Evolutionary conservation across 2,329 filamentous ascomycete species (phyloP).

Genomic region (Corynespora cassiicola): DNA sequence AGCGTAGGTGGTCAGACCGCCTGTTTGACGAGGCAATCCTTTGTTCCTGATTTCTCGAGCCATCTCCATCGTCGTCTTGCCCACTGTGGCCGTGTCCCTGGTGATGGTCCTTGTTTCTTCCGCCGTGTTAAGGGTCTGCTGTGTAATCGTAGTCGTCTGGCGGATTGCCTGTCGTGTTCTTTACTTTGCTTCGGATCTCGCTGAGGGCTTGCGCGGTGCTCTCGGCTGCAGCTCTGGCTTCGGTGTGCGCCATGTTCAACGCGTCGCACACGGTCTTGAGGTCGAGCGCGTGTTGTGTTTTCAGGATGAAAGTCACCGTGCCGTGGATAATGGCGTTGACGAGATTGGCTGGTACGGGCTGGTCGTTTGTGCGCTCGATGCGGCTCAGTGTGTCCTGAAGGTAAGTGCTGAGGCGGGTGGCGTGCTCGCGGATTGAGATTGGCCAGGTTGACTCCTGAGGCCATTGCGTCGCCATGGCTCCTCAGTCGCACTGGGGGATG

Average conservation of each 20-base stretch:
- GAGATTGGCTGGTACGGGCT: constrained; percentile 18
- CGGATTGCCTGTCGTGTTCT: constrained; percentile 8
- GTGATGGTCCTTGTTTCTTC: constrained; percentile 18
- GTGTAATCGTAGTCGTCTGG: constrained; percentile 10
- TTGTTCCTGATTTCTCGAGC: constrained; percentile 15
- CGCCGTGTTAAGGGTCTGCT: constrained; percentile 15
- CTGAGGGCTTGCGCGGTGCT: constrained; percentile 11
- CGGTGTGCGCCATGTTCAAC: constrained; percentile 18
- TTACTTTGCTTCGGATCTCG: constrained; percentile 15
- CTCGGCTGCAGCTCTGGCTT: constrained; percentile 13
- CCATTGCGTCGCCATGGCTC: constrained; percentile 11
- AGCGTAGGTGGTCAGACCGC: constrained; percentile 13
- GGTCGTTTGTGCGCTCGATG: constrained; percentile 9
- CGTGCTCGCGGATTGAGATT: constrained; percentile 9
- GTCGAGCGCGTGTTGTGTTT: constrained; percentile 22
- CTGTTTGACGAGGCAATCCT: constrained; percentile 9
- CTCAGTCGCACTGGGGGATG: constrained; percentile 10
- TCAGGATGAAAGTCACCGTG: constrained; percentile 19
- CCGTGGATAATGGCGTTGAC: constrained; percentile 12
- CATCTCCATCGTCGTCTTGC: constrained; percentile 14
- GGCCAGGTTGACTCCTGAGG: constrained; percentile 11
- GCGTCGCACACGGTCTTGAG: constrained; percentile 15
- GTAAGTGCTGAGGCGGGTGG: constrained; percentile 11
- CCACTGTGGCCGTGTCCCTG: constrained; percentile 15
- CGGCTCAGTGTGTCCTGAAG: constrained; percentile 6